Conservation (phyloP, 164 flowering plant species). For the Aristolochia californica region DNA sequence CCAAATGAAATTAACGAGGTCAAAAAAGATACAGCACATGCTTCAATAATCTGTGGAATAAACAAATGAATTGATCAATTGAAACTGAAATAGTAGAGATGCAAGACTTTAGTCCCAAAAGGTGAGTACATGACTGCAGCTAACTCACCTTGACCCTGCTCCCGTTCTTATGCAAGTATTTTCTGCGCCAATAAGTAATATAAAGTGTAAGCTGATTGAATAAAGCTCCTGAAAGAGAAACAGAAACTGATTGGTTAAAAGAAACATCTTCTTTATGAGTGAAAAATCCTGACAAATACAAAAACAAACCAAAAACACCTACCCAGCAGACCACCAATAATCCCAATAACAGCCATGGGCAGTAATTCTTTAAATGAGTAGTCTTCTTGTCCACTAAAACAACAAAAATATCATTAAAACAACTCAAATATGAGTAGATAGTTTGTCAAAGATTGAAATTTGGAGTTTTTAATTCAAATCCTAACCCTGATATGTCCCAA, state of each 20-base stretch:
- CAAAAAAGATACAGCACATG: conserved; percentile 66
- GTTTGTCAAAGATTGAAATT: background rate
- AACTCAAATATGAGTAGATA: background rate
- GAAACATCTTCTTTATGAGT: too few relatives aligned
- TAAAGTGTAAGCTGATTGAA: conserved; percentile 90
- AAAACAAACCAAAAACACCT: conserved; percentile 9
- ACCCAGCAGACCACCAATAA: conserved; percentile 98
- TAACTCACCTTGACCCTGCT: conserved; percentile 62
- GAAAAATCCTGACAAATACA: too few relatives aligned
- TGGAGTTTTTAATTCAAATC: conserved; percentile 29
- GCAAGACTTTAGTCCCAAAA: background rate
- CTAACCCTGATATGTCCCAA: conserved; percentile 90
- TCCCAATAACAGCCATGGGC: conserved; percentile 98
- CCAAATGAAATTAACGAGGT: conserved; percentile 89
- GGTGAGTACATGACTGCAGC: background rate
- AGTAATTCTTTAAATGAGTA: conserved; percentile 85
- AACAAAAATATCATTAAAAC: background rate
- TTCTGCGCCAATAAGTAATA: conserved; percentile 76
- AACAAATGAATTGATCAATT: background rate
- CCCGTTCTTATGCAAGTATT: conserved; percentile 84
- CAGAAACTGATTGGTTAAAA: background rate
- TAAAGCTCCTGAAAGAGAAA: conserved; percentile 59
- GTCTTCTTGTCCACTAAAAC: conserved; percentile 86
- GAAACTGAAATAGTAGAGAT: background rate
- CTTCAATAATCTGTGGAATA: conserved; percentile 70